Percentiles rank a stretch among this genome's conserved stretches.
Conservation (phyloP, 2,329 filamentous ascomycete genomes). For the Paecilomyces formosus region DNA sequence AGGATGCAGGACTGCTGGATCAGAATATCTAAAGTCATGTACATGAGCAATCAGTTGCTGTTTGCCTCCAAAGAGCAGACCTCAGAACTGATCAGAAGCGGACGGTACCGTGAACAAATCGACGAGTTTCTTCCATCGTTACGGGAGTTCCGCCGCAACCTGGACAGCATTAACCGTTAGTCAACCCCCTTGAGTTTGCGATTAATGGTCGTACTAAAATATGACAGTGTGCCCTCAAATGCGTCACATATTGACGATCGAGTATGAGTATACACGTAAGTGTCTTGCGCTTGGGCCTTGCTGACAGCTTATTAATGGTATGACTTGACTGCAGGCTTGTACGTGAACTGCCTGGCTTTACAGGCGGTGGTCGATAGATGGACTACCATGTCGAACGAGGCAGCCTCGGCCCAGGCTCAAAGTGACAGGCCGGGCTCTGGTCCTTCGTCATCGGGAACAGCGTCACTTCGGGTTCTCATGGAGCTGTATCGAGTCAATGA, state of each 20-base stretch:
- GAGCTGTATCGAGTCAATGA: conserved; percentile 51
- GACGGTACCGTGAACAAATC: conserved; percentile 73
- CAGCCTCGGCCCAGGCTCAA: conserved; percentile 21
- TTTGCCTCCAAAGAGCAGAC: conserved; percentile 85
- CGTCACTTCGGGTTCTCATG: conserved; percentile 33
- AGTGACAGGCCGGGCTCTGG: conserved; percentile 17
- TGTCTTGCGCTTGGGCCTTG: conserved; percentile 3
- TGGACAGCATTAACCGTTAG: conserved; percentile 62
- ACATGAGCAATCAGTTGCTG: conserved; percentile 77
- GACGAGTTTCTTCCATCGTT: conserved; percentile 75
- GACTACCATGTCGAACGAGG: conserved; percentile 57
- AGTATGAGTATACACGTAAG: conserved; percentile 86
- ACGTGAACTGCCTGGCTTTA: conserved; percentile 86
- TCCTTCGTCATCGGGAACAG: conserved; percentile 21
- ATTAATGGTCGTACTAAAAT: not conserved
- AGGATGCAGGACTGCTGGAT: conserved; percentile 77
- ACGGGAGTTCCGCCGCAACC: conserved; percentile 69
- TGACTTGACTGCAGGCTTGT: conserved; percentile 44
- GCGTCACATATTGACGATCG: conserved; percentile 76
- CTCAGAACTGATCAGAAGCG: conserved; percentile 78
- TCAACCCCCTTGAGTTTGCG: conserved; percentile 1
- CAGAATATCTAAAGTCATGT: conserved; percentile 86
- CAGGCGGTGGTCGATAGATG: conserved; percentile 93
- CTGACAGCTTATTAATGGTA: not conserved
- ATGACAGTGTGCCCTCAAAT: conserved; percentile 48